A percentile compares a stretch with the other conserved stretches of the same genome.
phyloP scores from a whole-genome alignment of 176 grass and related monocot genomes.

The Eremochloa ophiuroides region DNA sequence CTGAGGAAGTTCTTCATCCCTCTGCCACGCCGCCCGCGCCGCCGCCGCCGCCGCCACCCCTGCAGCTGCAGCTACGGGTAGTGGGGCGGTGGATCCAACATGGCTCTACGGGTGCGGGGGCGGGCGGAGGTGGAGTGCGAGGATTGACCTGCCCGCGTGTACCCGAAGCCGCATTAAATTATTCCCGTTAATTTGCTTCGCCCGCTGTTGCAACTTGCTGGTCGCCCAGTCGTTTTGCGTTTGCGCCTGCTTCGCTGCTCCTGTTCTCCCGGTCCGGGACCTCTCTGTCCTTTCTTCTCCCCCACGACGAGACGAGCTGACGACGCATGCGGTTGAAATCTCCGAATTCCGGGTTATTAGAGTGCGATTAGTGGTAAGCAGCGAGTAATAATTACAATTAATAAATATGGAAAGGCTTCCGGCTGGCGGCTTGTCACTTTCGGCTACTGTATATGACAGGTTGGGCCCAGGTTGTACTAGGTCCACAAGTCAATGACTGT shows the following conservation, averaged over 20 bases:
- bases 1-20: constrained; percentile 91
- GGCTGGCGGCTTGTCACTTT: neutral
- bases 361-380: constrained; percentile 24
- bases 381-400: neutral
- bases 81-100: constrained; percentile 60
- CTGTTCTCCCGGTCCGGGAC: neutral
- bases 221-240: neutral
- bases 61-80: constrained; percentile 22
- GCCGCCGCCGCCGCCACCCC: constrained; percentile 4
- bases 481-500: neutral
- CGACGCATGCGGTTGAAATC: neutral
- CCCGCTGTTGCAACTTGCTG: neutral
- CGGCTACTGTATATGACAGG: neutral
- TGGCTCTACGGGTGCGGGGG: constrained; percentile 28
- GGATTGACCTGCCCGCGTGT: constrained; percentile 52
- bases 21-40: neutral
- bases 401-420: constrained; percentile 22
- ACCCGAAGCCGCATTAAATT: constrained; percentile 44
- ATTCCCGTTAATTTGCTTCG: constrained; percentile 15
- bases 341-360: neutral
- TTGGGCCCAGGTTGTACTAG: neutral
- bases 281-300: neutral
- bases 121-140: constrained; percentile 7
- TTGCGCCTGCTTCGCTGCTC: neutral
- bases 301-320: neutral